Conservation (phyloP, 306 rosid genomes). For the Ammopiptanthus mongolicus region DNA sequence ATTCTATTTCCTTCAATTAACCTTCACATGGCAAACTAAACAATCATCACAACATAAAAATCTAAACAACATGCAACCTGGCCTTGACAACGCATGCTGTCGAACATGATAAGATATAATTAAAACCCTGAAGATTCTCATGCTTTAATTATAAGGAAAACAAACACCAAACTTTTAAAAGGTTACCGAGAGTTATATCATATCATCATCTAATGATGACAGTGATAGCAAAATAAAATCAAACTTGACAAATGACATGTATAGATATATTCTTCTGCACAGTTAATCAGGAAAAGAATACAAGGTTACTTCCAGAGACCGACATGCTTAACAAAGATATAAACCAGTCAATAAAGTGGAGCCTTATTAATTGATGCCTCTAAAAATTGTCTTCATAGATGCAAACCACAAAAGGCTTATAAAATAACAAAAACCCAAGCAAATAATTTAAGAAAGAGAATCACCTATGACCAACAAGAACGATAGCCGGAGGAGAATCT, state of each 20-base stretch:
- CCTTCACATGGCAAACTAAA: background rate
- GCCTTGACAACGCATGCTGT: background rate
- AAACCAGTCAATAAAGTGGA: constrained; percentile 1
- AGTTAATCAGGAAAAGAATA: constrained; percentile 4
- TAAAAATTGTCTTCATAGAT: background rate
- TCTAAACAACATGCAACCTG: background rate
- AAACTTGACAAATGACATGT: background rate
- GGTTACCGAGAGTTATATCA: background rate
- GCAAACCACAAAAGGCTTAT: background rate
- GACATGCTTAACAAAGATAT: background rate
- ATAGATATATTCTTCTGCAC: background rate
- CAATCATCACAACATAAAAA: background rate
- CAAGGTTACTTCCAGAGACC: background rate
- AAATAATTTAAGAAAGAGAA: constrained; percentile 9
- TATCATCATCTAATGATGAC: constrained; percentile 3
- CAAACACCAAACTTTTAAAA: background rate
- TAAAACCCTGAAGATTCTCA: background rate
- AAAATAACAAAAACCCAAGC: constrained; percentile 5
- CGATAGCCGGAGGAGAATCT: constrained; percentile 78
- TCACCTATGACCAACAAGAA: constrained; percentile 89
- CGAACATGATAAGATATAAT: background rate
- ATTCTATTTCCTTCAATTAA: background rate
- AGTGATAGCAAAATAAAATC: background rate
- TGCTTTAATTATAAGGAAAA: background rate
- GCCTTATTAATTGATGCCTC: background rate